Evolutionary conservation across 306 rosid species (phyloP).

Genomic region (Clitoria ternatea): DNA sequence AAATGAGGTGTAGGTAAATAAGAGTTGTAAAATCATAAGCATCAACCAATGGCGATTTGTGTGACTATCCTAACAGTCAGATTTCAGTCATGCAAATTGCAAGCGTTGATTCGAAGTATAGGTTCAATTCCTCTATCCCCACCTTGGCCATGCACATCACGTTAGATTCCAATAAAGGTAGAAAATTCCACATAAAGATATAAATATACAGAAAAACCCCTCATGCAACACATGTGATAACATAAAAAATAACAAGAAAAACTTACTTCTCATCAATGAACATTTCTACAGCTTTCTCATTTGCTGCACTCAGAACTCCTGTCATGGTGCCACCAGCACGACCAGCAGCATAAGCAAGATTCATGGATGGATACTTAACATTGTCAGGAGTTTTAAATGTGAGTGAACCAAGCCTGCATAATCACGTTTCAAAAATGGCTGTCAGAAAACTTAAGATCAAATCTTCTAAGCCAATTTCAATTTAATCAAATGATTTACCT

Average conservation of each 20-base stretch:
- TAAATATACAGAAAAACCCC: not conserved
- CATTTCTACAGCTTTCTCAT: constrained; percentile 98
- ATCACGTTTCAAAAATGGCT: constrained; percentile 17
- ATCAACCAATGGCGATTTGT: not conserved
- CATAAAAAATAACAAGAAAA: not conserved
- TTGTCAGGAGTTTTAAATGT: constrained; percentile 92
- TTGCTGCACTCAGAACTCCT: constrained; percentile 98
- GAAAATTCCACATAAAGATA: not conserved
- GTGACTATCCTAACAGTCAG: not conserved
- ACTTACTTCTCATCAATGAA: constrained; percentile 86
- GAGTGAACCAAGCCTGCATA: constrained; percentile 89
- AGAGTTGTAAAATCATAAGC: too few relatives aligned
- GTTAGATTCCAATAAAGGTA: not conserved
- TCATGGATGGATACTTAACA: constrained; percentile 91
- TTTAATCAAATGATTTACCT: not conserved
- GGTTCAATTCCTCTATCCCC: not conserved
- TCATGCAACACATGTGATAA: not conserved
- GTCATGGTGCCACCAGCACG: constrained; percentile 99
- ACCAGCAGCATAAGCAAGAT: constrained; percentile 94
- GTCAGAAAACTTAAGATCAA: constrained; percentile 13
- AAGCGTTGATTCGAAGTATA: not conserved
- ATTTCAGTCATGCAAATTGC: not conserved
- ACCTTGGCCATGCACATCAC: not conserved
- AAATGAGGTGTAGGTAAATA: too few relatives aligned
- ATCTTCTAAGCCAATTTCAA: not conserved